phyloP scores from a whole-genome alignment of 2,329 filamentous ascomycete genomes.

The Phialemoniopsis sp. region DNA sequence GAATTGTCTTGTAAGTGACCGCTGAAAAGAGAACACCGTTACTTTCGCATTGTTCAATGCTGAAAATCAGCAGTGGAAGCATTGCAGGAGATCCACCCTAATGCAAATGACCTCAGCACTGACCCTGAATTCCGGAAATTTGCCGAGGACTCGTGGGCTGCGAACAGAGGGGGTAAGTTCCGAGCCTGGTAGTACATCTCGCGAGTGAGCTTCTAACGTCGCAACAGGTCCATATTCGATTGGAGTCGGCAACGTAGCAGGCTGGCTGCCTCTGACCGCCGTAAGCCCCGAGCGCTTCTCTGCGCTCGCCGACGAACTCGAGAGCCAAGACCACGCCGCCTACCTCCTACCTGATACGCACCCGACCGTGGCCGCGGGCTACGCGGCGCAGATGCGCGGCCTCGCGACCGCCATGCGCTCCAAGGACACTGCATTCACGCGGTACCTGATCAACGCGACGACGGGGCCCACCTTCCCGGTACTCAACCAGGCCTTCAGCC shows the following conservation, averaged over 20 bases:
- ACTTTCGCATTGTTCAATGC: conserved; percentile 5
- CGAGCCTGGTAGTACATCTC: no score
- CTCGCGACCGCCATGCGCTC: conserved; percentile 27
- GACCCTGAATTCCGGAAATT: conserved; percentile 13
- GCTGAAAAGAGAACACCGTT: conserved; percentile 11
- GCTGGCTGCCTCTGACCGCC: conserved; percentile 28
- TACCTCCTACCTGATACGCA: conserved; percentile 23
- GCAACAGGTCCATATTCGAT: conserved; percentile 25
- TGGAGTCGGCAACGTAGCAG: conserved; percentile 25
- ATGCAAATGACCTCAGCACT: background rate
- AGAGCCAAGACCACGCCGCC: conserved; percentile 22
- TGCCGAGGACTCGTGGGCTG: conserved; percentile 20
- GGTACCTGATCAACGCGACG: conserved; percentile 13
- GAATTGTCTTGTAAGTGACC: conserved; percentile 18
- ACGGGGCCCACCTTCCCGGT: conserved; percentile 15
- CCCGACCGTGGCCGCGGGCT: conserved; percentile 27
- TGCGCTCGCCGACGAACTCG: conserved; percentile 22
- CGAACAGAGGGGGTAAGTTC: conserved; percentile 7
- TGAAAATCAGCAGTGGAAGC: no score
- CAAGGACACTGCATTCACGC: conserved; percentile 27
- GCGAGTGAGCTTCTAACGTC: no score
- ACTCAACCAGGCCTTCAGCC: conserved; percentile 25
- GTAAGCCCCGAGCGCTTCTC: conserved; percentile 22
- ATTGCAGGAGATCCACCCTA: no score
- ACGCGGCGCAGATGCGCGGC: conserved; percentile 29